phyloP scores from a whole-genome alignment of 257 asterid species.

The Solanum chmielewskii region DNA sequence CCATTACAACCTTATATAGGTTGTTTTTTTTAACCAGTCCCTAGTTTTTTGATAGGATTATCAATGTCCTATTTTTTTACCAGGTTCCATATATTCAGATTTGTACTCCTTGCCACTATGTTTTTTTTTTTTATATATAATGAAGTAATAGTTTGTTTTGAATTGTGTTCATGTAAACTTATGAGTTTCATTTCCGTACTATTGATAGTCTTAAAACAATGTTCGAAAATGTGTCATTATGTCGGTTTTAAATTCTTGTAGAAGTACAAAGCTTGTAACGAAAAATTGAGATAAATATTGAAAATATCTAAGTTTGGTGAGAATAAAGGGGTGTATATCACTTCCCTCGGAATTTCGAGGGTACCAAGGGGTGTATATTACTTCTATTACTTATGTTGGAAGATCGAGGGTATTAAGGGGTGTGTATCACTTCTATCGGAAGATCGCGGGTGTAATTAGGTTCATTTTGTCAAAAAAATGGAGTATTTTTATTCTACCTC shows the following conservation, averaged over 20 bases:
- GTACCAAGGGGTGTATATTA: no score
- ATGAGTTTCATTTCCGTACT: rapidly evolving
- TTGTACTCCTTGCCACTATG: background rate
- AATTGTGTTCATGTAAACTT: background rate
- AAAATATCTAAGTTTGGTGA: no score
- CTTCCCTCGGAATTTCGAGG: no score
- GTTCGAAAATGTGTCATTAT: no score
- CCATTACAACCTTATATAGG: background rate
- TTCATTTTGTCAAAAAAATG: no score
- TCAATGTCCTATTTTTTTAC: background rate
- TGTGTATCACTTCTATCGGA: no score
- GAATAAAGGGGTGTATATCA: no score
- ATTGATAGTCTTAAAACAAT: rapidly evolving
- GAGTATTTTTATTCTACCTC: background rate
- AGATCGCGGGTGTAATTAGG: background rate
- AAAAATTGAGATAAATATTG: background rate
- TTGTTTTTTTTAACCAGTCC: background rate
- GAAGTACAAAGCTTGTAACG: no score
- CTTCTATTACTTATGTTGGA: no score
- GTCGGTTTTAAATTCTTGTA: background rate
- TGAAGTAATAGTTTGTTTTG: background rate
- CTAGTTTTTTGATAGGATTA: background rate
- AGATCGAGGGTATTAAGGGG: no score
- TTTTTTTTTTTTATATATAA: background rate
- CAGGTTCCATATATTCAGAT: background rate